These are phyloP conservation scores for Saccharomycopsis oosterbeekiorum DNA, from an alignment of 805 yeast genomes.

Conservation along the genomic window DNA sequence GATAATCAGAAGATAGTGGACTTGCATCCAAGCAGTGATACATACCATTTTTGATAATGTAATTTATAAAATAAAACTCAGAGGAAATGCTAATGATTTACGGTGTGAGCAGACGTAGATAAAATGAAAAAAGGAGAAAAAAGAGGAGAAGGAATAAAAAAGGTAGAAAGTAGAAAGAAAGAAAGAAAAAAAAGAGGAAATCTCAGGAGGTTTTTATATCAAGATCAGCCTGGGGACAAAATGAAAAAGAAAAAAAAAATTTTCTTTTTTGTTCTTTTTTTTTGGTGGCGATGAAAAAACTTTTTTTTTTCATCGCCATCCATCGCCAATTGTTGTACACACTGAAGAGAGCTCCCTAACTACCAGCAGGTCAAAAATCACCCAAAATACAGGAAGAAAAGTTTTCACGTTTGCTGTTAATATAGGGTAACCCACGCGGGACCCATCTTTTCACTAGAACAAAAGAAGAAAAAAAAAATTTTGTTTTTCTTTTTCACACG, in stretches of 20 bases:
- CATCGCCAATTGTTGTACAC: not conserved
- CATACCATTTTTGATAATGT: slow-evolving; percentile 19
- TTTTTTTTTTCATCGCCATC: slow-evolving; percentile 4
- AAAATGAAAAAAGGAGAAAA: slow-evolving; percentile 6
- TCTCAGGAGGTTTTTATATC: not conserved
- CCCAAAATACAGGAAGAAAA: not conserved
- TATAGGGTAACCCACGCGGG: not conserved
- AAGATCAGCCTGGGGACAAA: not conserved
- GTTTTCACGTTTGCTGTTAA: not conserved
- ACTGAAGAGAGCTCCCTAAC: not conserved
- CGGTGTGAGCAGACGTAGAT: slow-evolving; percentile 28
- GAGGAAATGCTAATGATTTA: slow-evolving; percentile 29
- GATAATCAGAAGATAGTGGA: not conserved
- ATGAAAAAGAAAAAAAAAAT: not conserved
- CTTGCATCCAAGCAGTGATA: not conserved
- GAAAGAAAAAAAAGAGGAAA: slow-evolving; percentile 7
- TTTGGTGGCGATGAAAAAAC: not conserved
- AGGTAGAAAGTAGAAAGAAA: not conserved
- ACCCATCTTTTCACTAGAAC: not conserved
- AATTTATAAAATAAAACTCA: slow-evolving; percentile 22
- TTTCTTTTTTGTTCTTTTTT: not conserved
- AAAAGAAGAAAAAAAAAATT: not conserved
- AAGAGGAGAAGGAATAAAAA: slow-evolving; percentile 9
- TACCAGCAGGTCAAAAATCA: not conserved
- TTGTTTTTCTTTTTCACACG: not conserved